Evolutionary conservation across 257 asterid species (phyloP), one percentile per base, ranked within the genome.

Genomic region (Penstemon davidsonii): DNA sequence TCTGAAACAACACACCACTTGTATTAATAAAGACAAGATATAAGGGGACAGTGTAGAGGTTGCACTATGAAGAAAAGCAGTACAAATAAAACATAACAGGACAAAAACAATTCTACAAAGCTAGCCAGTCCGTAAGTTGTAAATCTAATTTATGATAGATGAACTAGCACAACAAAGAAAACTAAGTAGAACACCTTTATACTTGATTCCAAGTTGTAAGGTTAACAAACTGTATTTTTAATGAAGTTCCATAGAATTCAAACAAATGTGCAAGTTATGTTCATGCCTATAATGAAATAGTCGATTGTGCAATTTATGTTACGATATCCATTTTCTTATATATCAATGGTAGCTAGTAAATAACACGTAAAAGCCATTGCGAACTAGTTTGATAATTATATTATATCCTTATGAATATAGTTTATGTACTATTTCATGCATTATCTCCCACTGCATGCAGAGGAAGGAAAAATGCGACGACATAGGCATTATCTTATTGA

Each of bases 261-360:
- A 55, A 55, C 10, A 7, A 33, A 36, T 58, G 8, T 55, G 64
- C 59, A 72, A 11, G 44, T 38, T n/a, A 56, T 46, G 61, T 39
- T 13, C 55, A 46, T 47, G 47, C 19, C 18, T 13, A 25, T 49
- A 64, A 37, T 25, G 33, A 25, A 25, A 25, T 25, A 12, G 15
- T 57, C 3, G 36, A 70, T 18, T 50, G 58, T 60, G 49, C 40
- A 49, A 37, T 39, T 57, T 25, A 25, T 25, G 2, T 25, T 25
- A 25, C 33, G 33, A 25, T 25, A 25, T 25, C 33, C 33, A 2
- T 25, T 25, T 25, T 25, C 1, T 25, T 25, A 25, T 55, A 55
- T 10, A 19, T 55, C n/a, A 7, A 1, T 4, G 11, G 41, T 54
- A 6, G 39, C n/a, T 18, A 5, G 39, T 8, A 7, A 25, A 12